These are phyloP conservation scores for Acacia confusa DNA, from an alignment of 306 rosid genomes.

Conservation along the genomic window DNA sequence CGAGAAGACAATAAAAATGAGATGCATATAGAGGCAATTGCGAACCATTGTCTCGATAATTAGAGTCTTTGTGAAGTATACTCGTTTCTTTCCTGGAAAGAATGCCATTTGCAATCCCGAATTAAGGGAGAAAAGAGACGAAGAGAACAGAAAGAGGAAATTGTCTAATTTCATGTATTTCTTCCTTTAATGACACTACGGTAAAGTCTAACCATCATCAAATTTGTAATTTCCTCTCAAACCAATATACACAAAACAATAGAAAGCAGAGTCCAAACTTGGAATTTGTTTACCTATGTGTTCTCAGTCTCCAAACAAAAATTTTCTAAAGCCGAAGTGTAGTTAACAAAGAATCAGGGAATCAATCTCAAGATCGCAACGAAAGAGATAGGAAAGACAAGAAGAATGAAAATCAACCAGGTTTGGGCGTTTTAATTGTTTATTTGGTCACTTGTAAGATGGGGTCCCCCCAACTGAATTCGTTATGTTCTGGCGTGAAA, in stretches of 20 bases:
- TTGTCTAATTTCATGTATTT: not conserved
- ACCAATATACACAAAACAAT: not conserved
- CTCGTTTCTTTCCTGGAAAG: constrained; percentile 17
- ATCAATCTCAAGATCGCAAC: constrained; percentile 30
- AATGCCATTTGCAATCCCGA: not conserved
- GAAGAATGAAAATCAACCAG: not conserved
- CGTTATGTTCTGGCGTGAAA: constrained; percentile 48
- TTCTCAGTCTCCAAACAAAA: constrained; percentile 37
- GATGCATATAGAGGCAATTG: constrained; percentile 19
- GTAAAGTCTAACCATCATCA: not conserved
- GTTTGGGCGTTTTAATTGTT: not conserved
- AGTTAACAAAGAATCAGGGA: not conserved
- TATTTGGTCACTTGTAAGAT: not conserved
- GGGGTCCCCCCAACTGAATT: constrained; percentile 25
- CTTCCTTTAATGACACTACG: not conserved
- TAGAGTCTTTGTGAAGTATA: constrained; percentile 1
- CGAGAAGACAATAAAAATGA: constrained; percentile 41
- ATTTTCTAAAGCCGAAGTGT: constrained; percentile 16
- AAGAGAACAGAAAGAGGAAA: not conserved
- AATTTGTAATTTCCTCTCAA: not conserved
- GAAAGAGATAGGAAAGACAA: not conserved
- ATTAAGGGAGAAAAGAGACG: not conserved
- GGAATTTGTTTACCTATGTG: not conserved
- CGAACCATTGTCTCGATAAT: constrained; percentile 47
- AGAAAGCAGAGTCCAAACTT: not conserved